These are phyloP conservation scores for Colletotrichum sp. DNA, from an alignment of 2,329 filamentous ascomycete species.

Conservation along the genomic window DNA sequence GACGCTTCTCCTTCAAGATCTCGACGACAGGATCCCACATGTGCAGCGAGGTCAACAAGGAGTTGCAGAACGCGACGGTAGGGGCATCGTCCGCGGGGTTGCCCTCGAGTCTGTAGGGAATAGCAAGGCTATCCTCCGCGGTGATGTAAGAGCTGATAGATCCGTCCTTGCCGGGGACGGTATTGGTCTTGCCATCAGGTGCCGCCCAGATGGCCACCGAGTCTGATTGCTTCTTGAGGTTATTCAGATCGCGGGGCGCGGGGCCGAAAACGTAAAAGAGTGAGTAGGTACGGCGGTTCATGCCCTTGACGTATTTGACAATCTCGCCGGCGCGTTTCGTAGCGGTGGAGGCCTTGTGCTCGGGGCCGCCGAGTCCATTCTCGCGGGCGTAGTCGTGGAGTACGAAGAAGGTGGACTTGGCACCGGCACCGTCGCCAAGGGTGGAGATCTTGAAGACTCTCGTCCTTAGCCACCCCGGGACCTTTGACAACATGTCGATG, in stretches of 20 bases:
- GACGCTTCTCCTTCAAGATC: conserved; percentile 63
- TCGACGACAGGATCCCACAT: conserved; percentile 83
- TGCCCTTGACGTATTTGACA: conserved; percentile 62
- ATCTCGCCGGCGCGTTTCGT: conserved; percentile 69
- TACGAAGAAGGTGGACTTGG: conserved; percentile 59
- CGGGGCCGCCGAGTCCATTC: conserved; percentile 70
- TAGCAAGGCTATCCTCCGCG: conserved; percentile 68
- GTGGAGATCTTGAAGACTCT: conserved; percentile 72
- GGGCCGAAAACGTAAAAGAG: conserved; percentile 84
- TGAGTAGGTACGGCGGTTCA: conserved; percentile 66
- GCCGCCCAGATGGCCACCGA: conserved; percentile 55
- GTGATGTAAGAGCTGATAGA: conserved; percentile 72
- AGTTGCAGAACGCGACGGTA: conserved; percentile 78
- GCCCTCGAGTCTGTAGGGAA: conserved; percentile 81
- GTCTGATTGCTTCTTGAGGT: conserved; percentile 56
- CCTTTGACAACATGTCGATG: conserved; percentile 70
- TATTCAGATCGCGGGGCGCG: conserved; percentile 70
- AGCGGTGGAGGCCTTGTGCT: conserved; percentile 65
- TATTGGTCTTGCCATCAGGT: conserved; percentile 62
- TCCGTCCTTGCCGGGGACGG: conserved; percentile 49
- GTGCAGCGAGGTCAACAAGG: conserved; percentile 75
- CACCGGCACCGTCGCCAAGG: conserved; percentile 56
- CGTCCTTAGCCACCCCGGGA: conserved; percentile 81
- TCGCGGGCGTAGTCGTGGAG: conserved; percentile 75
- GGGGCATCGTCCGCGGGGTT: conserved; percentile 70